Percentiles rank a stretch among this genome's conserved stretches.
Conservation (phyloP, 1,284 basidiomycete genomes). For the Puccinia horiana region DNA sequence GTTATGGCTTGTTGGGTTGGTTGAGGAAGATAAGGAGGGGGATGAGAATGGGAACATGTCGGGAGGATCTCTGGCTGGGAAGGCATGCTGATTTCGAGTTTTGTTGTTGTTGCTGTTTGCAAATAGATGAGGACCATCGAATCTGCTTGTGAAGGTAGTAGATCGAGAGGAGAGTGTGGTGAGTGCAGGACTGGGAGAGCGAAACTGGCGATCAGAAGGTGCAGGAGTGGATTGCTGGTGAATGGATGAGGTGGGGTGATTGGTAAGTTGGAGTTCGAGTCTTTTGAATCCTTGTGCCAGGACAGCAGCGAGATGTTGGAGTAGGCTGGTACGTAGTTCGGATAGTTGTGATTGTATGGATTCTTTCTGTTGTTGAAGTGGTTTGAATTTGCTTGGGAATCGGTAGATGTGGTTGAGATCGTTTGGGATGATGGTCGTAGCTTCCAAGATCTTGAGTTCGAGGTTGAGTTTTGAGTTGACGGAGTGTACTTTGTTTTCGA, state of each 20-base stretch:
- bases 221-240: not conserved
- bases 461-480: conserved; percentile 13
- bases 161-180: not conserved
- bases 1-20: not conserved
- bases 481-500: not conserved
- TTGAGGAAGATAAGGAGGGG: not conserved
- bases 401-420: not conserved
- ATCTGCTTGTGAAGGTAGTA: not conserved
- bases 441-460: conserved; percentile 2
- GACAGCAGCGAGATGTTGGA: conserved; percentile 28
- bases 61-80: not conserved
- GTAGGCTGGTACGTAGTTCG: not conserved
- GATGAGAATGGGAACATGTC: not conserved
- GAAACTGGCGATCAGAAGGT: no score
- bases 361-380: conserved; percentile 7
- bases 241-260: not conserved
- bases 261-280: conserved; percentile 11
- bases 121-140: conserved; percentile 42
- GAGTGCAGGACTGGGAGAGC: not conserved
- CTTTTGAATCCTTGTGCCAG: conserved; percentile 21
- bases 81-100: not conserved
- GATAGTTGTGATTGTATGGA: conserved; percentile 17
- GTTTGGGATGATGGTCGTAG: not conserved
- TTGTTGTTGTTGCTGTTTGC: conserved; percentile 4
- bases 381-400: not conserved